Conservation (phyloP, 1,284 basidiomycete genomes). For the Ceratobasidium sp. region DNA sequence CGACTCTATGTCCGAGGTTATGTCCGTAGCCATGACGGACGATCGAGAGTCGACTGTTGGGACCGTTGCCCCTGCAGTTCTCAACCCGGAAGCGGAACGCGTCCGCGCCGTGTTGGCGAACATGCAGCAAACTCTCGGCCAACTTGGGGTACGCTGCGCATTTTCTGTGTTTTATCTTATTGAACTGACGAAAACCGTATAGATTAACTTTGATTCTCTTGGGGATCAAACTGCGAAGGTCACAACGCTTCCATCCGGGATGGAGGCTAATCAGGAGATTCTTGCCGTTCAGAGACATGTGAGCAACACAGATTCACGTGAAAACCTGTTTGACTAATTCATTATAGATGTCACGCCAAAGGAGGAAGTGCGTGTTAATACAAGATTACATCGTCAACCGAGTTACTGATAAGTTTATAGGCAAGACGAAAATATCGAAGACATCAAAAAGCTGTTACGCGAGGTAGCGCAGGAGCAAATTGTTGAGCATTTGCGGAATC, state of each 20-base stretch:
- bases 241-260: slow-evolving; percentile 27
- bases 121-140: slow-evolving; percentile 19
- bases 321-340: not conserved
- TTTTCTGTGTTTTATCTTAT: not conserved
- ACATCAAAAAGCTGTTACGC: slow-evolving; percentile 36
- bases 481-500: slow-evolving; percentile 42
- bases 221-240: slow-evolving; percentile 38
- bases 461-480: slow-evolving; percentile 45
- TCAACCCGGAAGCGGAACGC: slow-evolving; percentile 27
- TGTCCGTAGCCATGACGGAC: slow-evolving; percentile 30
- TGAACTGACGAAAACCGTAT: not conserved
- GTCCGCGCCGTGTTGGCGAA: slow-evolving; percentile 24
- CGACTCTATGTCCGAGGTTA: slow-evolving; percentile 24
- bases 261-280: slow-evolving; percentile 34
- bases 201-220: slow-evolving; percentile 32
- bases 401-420: not conserved
- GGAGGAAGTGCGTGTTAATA: slow-evolving; percentile 5
- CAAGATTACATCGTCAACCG: not conserved
- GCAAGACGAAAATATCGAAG: slow-evolving; percentile 37
- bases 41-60: slow-evolving; percentile 36
- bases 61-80: not conserved
- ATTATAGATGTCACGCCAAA: slow-evolving; percentile 30
- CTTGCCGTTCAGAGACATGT: slow-evolving; percentile 38
- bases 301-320: not conserved
- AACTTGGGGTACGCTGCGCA: not conserved